These are phyloP conservation scores for Cladochytrium replicatum DNA, from an alignment of 192 early-diverging fungal species.

Conservation along the genomic window DNA sequence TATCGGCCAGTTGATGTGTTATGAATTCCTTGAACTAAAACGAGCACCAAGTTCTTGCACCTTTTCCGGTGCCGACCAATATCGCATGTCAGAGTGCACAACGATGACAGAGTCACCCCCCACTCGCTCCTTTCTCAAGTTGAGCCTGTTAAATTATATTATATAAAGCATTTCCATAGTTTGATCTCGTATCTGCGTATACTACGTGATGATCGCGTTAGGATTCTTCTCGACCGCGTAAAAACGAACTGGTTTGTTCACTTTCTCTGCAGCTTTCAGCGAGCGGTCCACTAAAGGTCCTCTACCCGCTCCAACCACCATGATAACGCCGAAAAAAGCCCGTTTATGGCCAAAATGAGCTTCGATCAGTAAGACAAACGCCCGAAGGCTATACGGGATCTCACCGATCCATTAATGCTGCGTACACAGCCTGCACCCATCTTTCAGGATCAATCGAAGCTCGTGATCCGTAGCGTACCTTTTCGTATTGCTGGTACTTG, in stretches of 20 bases:
- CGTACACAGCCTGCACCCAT: too few species aligned
- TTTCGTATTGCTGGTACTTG: constrained; percentile 89
- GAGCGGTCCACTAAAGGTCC: constrained; percentile 88
- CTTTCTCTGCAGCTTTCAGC: constrained; percentile 60
- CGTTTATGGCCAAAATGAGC: too few species aligned
- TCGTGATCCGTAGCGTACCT: too few species aligned
- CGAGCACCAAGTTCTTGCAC: constrained; percentile 21
- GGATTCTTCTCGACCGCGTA: constrained; percentile 96
- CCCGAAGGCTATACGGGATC: too few species aligned
- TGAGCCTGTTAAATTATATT: constrained; percentile 59
- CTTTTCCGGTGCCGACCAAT: constrained; percentile 60
- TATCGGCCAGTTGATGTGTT: constrained; percentile 51
- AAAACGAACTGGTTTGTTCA: constrained; percentile 50
- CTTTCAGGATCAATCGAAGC: too few species aligned
- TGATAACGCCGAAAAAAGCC: constrained; percentile 62
- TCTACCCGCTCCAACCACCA: constrained; percentile 92
- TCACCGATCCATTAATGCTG: too few species aligned
- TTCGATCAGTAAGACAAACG: too few species aligned
- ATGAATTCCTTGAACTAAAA: not conserved
- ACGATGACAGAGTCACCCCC: constrained; percentile 80
- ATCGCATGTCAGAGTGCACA: constrained; percentile 85
- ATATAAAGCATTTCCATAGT: constrained; percentile 1
- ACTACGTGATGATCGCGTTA: constrained; percentile 74
- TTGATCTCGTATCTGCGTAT: not conserved
- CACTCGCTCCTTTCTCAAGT: constrained; percentile 54